Evolutionary conservation across 305 asterid genomes (phyloP).

Genomic region (Solanum hybrid): DNA sequence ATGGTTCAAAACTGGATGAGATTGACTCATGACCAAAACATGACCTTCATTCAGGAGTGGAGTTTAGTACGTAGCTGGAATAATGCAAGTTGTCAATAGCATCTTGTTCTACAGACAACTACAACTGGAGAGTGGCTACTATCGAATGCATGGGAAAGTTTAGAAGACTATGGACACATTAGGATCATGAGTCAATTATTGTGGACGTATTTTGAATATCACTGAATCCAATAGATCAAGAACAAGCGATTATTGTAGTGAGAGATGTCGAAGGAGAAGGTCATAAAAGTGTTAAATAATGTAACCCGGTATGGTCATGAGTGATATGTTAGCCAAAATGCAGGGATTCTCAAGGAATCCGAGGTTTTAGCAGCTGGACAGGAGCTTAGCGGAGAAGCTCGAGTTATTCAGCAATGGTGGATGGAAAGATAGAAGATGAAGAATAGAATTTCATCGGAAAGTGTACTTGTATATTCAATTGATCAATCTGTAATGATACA

Average conservation of each 20-base stretch:
- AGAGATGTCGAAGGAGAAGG: not conserved
- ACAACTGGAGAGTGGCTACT: not conserved
- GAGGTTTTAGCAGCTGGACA: too few relatives aligned
- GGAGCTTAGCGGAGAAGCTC: too few relatives aligned
- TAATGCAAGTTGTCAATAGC: not conserved
- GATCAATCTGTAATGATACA: too few relatives aligned
- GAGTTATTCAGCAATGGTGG: too few relatives aligned
- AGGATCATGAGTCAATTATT: not conserved
- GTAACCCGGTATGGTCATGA: not conserved
- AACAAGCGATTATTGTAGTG: not conserved
- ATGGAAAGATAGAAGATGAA: too few relatives aligned
- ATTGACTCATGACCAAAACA: not conserved
- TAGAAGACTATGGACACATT: not conserved
- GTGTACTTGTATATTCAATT: too few relatives aligned
- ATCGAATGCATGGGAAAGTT: not conserved
- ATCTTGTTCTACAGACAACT: not conserved
- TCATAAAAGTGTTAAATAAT: not conserved
- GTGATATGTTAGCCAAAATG: not conserved
- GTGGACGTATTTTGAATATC: not conserved
- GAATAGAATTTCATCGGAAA: too few relatives aligned
- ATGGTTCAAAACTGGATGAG: not conserved
- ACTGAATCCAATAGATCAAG: not conserved
- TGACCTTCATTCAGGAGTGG: not conserved
- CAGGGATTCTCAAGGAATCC: too few relatives aligned
- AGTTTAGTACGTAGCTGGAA: not conserved